Conservation (phyloP, 495 filamentous ascomycete genomes). For the Podospora sp. region DNA sequence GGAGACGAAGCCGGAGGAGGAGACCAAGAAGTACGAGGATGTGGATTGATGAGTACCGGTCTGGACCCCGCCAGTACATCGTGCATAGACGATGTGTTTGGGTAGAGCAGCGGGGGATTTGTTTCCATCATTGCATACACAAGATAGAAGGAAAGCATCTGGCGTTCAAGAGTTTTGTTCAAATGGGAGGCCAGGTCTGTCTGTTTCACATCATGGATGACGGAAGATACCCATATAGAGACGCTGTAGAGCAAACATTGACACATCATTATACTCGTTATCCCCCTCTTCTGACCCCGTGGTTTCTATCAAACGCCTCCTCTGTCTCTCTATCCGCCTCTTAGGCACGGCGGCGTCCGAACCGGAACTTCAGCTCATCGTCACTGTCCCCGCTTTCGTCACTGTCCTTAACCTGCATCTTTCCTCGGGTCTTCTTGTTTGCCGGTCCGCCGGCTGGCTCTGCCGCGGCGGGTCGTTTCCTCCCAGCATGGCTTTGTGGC, state of each 20-base stretch:
- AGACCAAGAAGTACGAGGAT: conserved; percentile 46
- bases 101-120: background rate
- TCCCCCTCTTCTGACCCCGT: background rate
- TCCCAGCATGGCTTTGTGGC: conserved; percentile 38
- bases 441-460: conserved; percentile 39
- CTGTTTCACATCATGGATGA: background rate
- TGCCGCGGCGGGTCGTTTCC: conserved; percentile 44
- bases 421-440: conserved; percentile 48
- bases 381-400: conserved; percentile 50
- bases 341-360: conserved; percentile 37
- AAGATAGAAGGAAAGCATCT: background rate
- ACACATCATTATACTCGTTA: background rate
- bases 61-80: too few relatives aligned
- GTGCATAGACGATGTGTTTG: background rate
- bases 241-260: background rate
- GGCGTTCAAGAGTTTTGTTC: background rate
- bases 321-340: too few relatives aligned
- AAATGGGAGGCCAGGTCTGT: background rate
- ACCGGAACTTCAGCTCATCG: conserved; percentile 57
- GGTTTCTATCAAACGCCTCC: background rate
- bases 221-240: conserved; percentile 36
- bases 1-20: conserved; percentile 49
- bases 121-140: background rate
- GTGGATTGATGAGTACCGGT: conserved; percentile 60
- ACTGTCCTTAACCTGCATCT: conserved; percentile 34